phyloP scores from a whole-genome alignment of 371 early-diverging fungal genomes.

The Lichtheimia hyalospora region DNA sequence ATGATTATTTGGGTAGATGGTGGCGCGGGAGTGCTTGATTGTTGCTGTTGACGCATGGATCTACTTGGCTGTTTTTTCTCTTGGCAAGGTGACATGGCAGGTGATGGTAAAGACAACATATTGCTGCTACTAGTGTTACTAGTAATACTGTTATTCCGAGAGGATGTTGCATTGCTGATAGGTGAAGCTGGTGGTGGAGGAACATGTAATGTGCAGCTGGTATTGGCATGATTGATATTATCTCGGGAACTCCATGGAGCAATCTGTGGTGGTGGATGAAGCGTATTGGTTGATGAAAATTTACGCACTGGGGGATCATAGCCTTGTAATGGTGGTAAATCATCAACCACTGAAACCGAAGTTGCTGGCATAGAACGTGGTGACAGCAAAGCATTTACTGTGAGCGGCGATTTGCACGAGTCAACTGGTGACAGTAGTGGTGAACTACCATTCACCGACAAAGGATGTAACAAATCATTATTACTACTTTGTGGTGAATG shows the following conservation, averaged over 20 bases:
- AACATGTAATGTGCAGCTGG: slow-evolving; percentile 4
- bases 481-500: slow-evolving; percentile 17
- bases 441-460: slow-evolving; percentile 5
- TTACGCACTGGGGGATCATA: slow-evolving; percentile 13
- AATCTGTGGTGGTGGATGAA: neutral
- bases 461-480: slow-evolving; percentile 21
- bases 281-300: neutral
- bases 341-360: slow-evolving; percentile 1
- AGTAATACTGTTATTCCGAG: slow-evolving; percentile 2
- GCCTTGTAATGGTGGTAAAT: slow-evolving; percentile 14
- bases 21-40: neutral
- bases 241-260: slow-evolving; percentile 9
- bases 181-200: neutral
- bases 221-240: neutral
- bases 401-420: slow-evolving; percentile 14
- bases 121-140: slow-evolving; percentile 3
- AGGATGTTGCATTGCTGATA: neutral
- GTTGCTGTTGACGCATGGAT: slow-evolving; percentile 1
- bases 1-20: slow-evolving; percentile 32
- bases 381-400: slow-evolving; percentile 5
- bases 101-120: slow-evolving; percentile 3
- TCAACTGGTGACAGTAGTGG: slow-evolving; percentile 5
- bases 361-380: neutral
- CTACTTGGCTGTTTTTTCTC: too few relatives aligned
- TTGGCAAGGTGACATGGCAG: slow-evolving; percentile 3